Percentiles rank a stretch among this genome's conserved stretches.
Evolutionary conservation across 441 rosid genomes (phyloP).

Genomic region (Rhodomyrtus psidioides): DNA sequence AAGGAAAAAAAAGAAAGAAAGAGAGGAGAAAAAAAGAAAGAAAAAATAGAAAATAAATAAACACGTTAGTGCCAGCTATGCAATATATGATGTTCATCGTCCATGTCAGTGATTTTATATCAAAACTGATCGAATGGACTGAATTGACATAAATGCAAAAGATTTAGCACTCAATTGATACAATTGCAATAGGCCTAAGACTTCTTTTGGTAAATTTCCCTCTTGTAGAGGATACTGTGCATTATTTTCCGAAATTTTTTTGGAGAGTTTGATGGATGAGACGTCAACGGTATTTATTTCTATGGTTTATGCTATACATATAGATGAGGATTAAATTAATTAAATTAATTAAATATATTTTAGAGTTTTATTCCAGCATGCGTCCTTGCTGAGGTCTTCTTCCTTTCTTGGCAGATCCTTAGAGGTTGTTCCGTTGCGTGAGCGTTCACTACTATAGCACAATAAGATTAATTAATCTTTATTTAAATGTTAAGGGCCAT

Average conservation of each 20-base stretch:
- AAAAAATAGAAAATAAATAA: too few relatives aligned
- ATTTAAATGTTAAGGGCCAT: not conserved
- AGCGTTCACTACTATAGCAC: not conserved
- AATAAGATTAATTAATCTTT: not conserved
- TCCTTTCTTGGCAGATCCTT: conserved; percentile 23
- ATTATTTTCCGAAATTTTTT: not conserved
- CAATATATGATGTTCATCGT: too few relatives aligned
- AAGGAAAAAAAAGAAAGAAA: too few relatives aligned
- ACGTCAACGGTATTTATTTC: conserved; percentile 11
- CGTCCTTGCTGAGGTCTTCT: conserved; percentile 20
- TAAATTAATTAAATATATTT: not conserved
- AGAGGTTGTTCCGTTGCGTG: not conserved
- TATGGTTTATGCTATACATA: not conserved
- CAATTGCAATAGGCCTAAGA: too few relatives aligned
- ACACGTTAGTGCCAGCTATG: too few relatives aligned
- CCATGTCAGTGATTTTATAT: too few relatives aligned
- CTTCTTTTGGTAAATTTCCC: too few relatives aligned
- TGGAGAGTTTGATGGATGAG: conserved; percentile 1
- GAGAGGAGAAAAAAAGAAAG: too few relatives aligned
- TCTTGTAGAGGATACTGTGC: not conserved
- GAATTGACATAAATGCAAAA: too few relatives aligned
- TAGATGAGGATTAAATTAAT: not conserved
- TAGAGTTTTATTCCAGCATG: conserved; percentile 19
- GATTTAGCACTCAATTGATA: too few relatives aligned
- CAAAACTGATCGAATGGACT: too few relatives aligned